Evolutionary conservation across 2,329 filamentous ascomycete genomes (phyloP).

Genomic region (Cladosporium velox): DNA sequence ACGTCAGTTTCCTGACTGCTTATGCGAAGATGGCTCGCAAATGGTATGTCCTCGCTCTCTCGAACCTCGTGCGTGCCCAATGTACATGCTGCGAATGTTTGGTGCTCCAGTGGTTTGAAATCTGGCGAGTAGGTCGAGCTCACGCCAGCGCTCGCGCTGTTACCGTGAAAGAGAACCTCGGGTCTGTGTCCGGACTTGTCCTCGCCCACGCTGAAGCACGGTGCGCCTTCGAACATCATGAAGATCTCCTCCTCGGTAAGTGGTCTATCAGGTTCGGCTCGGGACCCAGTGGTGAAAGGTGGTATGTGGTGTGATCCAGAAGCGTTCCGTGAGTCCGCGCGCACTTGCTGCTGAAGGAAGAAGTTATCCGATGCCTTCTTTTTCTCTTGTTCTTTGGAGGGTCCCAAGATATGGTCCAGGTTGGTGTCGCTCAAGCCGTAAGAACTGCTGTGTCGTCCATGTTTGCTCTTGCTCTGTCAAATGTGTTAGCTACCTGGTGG

Average conservation of each 20-base stretch:
- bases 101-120: slow-evolving; percentile 24
- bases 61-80: slow-evolving; percentile 6
- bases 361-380: slow-evolving; percentile 25
- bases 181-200: slow-evolving; percentile 22
- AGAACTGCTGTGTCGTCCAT: slow-evolving; percentile 5
- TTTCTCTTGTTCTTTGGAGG: slow-evolving; percentile 23
- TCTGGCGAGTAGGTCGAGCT: slow-evolving; percentile 23
- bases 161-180: slow-evolving; percentile 27
- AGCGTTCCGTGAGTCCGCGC: slow-evolving; percentile 17
- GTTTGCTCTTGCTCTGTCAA: slow-evolving; percentile 9
- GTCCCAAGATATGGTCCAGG: slow-evolving; percentile 30
- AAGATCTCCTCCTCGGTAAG: slow-evolving; percentile 28
- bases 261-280: not conserved
- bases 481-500: not conserved
- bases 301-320: slow-evolving; percentile 11
- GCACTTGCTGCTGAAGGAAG: slow-evolving; percentile 25
- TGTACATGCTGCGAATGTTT: slow-evolving; percentile 26
- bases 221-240: slow-evolving; percentile 34
- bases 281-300: not conserved
- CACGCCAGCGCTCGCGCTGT: slow-evolving; percentile 11
- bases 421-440: slow-evolving; percentile 26
- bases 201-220: slow-evolving; percentile 30
- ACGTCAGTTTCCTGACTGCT: slow-evolving; percentile 11
- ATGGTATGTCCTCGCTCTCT: slow-evolving; percentile 15
- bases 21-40: slow-evolving; percentile 4